Evolutionary conservation across 2,329 filamentous ascomycete species (phyloP), one percentile per base, ranked within the genome.

Genomic region (Knufia fluminis): DNA sequence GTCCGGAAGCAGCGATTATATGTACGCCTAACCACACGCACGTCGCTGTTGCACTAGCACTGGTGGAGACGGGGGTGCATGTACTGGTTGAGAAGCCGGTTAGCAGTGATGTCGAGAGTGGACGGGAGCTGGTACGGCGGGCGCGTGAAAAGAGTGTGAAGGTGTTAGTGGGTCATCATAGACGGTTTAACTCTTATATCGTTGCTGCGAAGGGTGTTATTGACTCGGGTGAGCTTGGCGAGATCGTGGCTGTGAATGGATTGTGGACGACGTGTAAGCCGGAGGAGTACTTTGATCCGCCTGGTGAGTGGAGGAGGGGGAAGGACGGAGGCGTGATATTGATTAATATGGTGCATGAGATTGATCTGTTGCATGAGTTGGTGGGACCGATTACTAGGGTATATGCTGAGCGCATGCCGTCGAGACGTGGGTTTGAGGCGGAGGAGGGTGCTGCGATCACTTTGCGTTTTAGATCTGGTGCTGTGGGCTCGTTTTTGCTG

Each of bases 41-140:
- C 32, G 53, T 51, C 4, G 3, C 41, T 14, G n/a, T 57, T 23
- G 45, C 26, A 6, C 17, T 43, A 3, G 20, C 51, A 14, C 41
- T 56, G n/a, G 47, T 48, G 12, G 7, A 20, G 16, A 45, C 44
- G 9, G 52, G 50, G 16, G 17, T 56, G 10, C 24, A 52, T n/a
- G 32, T 56, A n/a, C 33, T 56, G n/a, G 39, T 50, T 16, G 53
- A 57, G 46, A 57, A 57, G 46, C 54, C 54, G 14, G 28, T 57
- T 4, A 48, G 40, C 17, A 41, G 19, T 26, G 40, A 49, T 16
- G 32, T 45, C 9, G 24, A n/a, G 28, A 40, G 20, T 32, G 53
- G 33, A 12, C 2, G 19, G 2, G 4, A 16, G 4, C 47, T 55
- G 2, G 28, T 55, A n/a, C 3, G 19, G 3, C 22, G 26, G 7